Evolutionary conservation across 2,329 filamentous ascomycete species (phyloP), one percentile per base, ranked within the genome.

Genomic region (Penicillium nordicum): DNA sequence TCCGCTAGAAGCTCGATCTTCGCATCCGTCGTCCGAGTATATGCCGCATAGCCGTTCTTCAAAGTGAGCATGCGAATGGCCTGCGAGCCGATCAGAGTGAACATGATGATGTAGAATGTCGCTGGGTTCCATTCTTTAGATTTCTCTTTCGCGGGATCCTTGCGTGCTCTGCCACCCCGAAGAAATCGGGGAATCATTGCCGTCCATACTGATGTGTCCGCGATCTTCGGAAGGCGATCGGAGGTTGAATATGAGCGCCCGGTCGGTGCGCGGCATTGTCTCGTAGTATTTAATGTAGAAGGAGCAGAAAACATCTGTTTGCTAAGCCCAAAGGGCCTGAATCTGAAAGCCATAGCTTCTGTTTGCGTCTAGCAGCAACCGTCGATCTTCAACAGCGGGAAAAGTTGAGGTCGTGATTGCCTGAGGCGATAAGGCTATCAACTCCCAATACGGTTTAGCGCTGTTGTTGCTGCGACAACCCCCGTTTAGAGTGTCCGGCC

Each of bases 81-180:
- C 81, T 97, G 96, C 59, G 91, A 96, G 4, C 95, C 95, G 62
- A 97, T 93, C 61, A 97, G 82, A 40, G 92, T 79, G 68, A 92
- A 92, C 61, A 93, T 90, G 66, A 87, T 79, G 64, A 93, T 90
- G 72, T 87, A 94, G 68, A 91, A 93, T 0, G 87, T 92, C 21
- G 88, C 88, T 3, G 90, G 89, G 65, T 93, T 93, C 86, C 88
- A 90, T 64, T 85, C 83, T 68, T 84, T 87, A 16, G 81, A 76
- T 62, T 80, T 83, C 34, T 61, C 48, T 3, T 63, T 25, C 4
- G 60, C 76, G 73, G 66, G 61, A 38, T 66, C 16, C 64, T 68
- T 59, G 67, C 67, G 52, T 9, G 58, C 40, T 66, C 74, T 65
- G 43, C 66, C 70, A 50, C 64, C 79, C 63, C 70, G 76, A 70